A percentile compares a stretch with the other conserved stretches of the same genome.
Conservation (phyloP, 2,329 filamentous ascomycete genomes). For the Penicillium sp. region DNA sequence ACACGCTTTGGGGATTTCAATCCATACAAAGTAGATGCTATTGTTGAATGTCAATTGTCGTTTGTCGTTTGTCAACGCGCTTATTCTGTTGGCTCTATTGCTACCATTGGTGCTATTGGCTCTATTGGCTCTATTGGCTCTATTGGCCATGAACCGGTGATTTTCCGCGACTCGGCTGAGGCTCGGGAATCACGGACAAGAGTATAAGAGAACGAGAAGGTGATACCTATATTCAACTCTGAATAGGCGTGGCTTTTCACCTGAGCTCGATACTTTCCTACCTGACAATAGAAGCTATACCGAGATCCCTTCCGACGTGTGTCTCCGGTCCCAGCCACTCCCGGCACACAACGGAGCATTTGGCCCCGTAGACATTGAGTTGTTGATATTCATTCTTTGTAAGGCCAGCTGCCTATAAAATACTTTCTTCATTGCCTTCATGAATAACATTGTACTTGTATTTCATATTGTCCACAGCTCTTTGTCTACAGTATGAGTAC, state of each 20-base stretch:
- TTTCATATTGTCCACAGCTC: neutral
- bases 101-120: neutral
- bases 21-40: no score
- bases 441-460: no score
- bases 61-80: neutral
- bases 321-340: conserved; percentile 8
- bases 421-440: neutral
- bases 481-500: neutral
- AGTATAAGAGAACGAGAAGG: neutral
- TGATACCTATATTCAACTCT: neutral
- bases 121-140: neutral
- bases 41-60: neutral
- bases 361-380: neutral
- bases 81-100: neutral
- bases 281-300: neutral
- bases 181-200: conserved; percentile 1
- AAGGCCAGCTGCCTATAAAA: neutral
- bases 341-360: conserved; percentile 1
- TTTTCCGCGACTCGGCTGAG: conserved; percentile 1
- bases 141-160: neutral
- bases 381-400: neutral
- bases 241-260: neutral
- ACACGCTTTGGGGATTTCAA: neutral
- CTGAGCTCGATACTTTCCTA: no score
- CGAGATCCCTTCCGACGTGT: neutral